Base-by-base conservation (phyloP, 179 eudicot species). In the Silene coronaria region DNA sequence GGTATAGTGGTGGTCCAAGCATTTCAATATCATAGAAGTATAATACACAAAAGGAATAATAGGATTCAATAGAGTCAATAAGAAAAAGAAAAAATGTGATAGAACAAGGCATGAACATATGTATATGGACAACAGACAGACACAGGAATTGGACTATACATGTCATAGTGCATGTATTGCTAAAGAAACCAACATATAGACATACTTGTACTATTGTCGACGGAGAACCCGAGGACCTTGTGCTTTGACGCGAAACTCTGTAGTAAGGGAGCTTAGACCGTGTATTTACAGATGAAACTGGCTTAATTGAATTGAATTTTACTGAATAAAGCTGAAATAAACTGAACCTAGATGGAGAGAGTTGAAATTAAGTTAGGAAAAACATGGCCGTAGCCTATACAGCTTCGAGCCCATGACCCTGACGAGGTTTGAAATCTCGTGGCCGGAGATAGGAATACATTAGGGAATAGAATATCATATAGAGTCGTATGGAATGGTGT, bases 1-100 rank as follows among this genome's bases (percentile, higher is more conserved):
- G 30, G 30, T 69, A 22, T 69, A 72, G 75, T 72, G 65, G 75
- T 58, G 75, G 75, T 72, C 75, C 75, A 57, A 57, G 27, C 51
- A 57, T 27, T 17, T 72, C 32, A 2, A 16, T 5, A 51, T 70
- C 74, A 69, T 13, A 14, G 6, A 53, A 24, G 73, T 46, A 9
- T 26, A 30, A 55, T 10, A 27, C 6, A 34, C 11, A 19, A 3
- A 32, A 11, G 53, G 66, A 57, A 57, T 57, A 32, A 19, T 13
- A 58, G 4, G 66, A 26, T 27, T 27, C n/a, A 55, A 26, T 51
- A 21, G 74, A 71, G 64, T 53, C 73, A 71, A 71, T 61, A 7
- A n/a, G 23, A 13, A 26, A 17, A 34, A 27, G 8, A 7, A 10
- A 32, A 19, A 23, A 13, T 4, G 16, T 64, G 69, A 64, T 14